These are phyloP conservation scores for Exophiala mesophila DNA, from an alignment of 2,329 filamentous ascomycete species.

Conservation along the genomic window DNA sequence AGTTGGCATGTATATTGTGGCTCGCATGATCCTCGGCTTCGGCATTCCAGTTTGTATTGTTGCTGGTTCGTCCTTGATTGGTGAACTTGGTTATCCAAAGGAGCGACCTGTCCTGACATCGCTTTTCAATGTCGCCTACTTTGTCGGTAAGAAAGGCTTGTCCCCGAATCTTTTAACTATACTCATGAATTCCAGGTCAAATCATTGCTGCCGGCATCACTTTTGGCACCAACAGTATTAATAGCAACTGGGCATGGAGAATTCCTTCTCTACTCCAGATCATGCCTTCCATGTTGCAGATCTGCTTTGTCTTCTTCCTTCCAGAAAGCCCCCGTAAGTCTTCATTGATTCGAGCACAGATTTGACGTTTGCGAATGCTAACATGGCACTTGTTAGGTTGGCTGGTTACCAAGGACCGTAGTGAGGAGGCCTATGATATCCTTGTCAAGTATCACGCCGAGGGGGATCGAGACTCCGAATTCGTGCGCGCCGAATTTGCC, in stretches of 20 bases:
- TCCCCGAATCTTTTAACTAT: not conserved
- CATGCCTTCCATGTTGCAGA: constrained; percentile 27
- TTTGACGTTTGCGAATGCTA: no score
- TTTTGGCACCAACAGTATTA: constrained; percentile 37
- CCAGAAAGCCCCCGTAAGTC: constrained; percentile 19
- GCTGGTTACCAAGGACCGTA: constrained; percentile 26
- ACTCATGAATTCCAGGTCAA: constrained; percentile 25
- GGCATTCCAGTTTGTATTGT: constrained; percentile 59
- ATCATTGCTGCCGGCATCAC: constrained; percentile 41
- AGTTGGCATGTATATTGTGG: constrained; percentile 57
- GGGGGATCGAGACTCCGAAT: constrained; percentile 45
- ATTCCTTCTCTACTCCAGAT: constrained; percentile 44
- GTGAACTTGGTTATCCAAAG: constrained; percentile 58
- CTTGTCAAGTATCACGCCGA: constrained; percentile 47
- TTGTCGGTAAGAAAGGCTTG: constrained; percentile 38
- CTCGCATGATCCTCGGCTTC: constrained; percentile 56
- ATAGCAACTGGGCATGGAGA: constrained; percentile 42
- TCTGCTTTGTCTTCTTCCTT: constrained; percentile 30
- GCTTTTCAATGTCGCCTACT: constrained; percentile 57
- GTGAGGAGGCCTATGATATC: constrained; percentile 29
- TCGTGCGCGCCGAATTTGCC: constrained; percentile 56
- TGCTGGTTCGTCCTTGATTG: constrained; percentile 54
- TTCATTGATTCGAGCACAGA: no score
- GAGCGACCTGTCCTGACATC: constrained; percentile 57
- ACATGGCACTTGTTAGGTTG: constrained; percentile 5